A percentile compares a stretch with the other conserved stretches of the same genome.
These are phyloP conservation scores for Xylaria hypoxylon DNA, from an alignment of 2,329 filamentous ascomycete species.

Conservation along the genomic window DNA sequence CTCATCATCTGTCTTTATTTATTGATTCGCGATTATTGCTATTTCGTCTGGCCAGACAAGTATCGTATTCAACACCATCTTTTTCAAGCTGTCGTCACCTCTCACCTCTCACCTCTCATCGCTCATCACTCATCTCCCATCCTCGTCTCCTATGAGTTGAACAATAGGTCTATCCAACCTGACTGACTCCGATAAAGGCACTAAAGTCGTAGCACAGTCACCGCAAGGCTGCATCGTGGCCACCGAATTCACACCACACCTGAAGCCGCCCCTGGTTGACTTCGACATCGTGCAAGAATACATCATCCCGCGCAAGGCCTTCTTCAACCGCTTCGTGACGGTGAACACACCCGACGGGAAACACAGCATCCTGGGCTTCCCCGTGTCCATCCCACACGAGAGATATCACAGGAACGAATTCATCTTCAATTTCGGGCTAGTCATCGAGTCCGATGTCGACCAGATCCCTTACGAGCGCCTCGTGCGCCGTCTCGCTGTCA, in stretches of 20 bases:
- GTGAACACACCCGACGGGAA: slow-evolving; percentile 77
- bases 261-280: slow-evolving; percentile 76
- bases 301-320: slow-evolving; percentile 93
- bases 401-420: slow-evolving; percentile 94
- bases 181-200: slow-evolving; percentile 53
- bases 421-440: slow-evolving; percentile 97
- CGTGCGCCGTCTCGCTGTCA: slow-evolving; percentile 83
- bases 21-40: not conserved
- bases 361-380: slow-evolving; percentile 86
- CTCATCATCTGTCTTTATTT: not conserved
- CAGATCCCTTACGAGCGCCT: slow-evolving; percentile 85
- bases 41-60: not conserved
- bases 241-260: slow-evolving; percentile 52
- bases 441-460: slow-evolving; percentile 75
- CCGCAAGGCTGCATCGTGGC: slow-evolving; percentile 71
- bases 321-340: slow-evolving; percentile 90
- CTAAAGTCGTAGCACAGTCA: slow-evolving; percentile 72
- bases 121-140: not conserved
- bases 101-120: not conserved
- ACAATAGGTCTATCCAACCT: not conserved
- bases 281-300: slow-evolving; percentile 91
- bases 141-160: too few relatives aligned
- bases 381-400: slow-evolving; percentile 84
- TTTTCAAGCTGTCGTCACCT: not conserved
- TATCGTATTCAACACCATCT: not conserved